Percentiles rank a stretch among this genome's conserved stretches.
phyloP scores from a whole-genome alignment of 2,329 filamentous ascomycete genomes.

The Monilinia fructigena region DNA sequence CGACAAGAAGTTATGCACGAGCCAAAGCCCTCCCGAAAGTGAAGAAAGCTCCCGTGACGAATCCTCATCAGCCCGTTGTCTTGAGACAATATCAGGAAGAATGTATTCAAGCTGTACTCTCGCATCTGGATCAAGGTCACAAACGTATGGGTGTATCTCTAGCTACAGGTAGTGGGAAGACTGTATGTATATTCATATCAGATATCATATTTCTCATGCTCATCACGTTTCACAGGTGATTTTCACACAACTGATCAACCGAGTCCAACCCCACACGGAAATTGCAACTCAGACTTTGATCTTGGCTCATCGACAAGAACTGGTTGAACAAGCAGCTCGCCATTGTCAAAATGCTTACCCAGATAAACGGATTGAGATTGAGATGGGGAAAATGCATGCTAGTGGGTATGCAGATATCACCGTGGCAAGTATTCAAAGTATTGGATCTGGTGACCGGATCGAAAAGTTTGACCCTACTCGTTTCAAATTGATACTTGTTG shows the following conservation, averaged over 20 bases:
- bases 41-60: conserved; percentile 8
- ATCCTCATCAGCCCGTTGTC: conserved; percentile 45
- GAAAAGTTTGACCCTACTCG: conserved; percentile 72
- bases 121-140: conserved; percentile 66
- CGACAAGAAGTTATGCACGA: conserved; percentile 26
- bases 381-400: conserved; percentile 80
- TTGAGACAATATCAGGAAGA: conserved; percentile 88
- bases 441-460: conserved; percentile 75
- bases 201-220: background rate
- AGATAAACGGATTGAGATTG: conserved; percentile 76
- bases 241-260: conserved; percentile 90
- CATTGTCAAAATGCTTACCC: conserved; percentile 85
- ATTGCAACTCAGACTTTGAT: conserved; percentile 78
- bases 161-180: conserved; percentile 87
- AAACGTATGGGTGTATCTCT: conserved; percentile 81
- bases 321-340: conserved; percentile 87
- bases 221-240: conserved; percentile 62
- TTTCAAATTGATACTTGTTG: conserved; percentile 91
- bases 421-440: conserved; percentile 83
- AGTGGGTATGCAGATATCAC: conserved; percentile 87
- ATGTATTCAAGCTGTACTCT: conserved; percentile 79
- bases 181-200: conserved; percentile 50
- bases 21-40: conserved; percentile 17
- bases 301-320: conserved; percentile 84
- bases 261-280: conserved; percentile 57